Percentiles rank a stretch among this genome's conserved stretches.
Conservation (phyloP, 2,329 filamentous ascomycete species). For the Pseudocercospora fuligena region DNA sequence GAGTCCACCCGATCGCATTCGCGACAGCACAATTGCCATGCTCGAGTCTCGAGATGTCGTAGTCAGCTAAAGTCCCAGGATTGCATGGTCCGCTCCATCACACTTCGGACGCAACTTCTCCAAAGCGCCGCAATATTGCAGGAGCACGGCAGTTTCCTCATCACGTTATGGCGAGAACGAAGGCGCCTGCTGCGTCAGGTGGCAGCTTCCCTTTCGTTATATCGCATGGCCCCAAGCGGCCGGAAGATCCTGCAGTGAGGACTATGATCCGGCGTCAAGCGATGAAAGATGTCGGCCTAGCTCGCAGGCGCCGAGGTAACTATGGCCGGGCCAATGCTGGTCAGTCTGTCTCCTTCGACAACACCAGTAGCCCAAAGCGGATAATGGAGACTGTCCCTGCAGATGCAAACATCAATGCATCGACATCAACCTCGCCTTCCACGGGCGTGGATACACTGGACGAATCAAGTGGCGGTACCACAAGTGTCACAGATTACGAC, state of each 20-base stretch:
- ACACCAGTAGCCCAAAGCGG: not conserved
- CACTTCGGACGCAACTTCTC: not conserved
- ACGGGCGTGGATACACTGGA: slow-evolving; percentile 14
- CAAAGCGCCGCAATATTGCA: not conserved
- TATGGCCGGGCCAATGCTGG: slow-evolving; percentile 42
- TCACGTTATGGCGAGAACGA: not conserved
- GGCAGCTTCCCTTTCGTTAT: slow-evolving; percentile 27
- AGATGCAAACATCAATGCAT: slow-evolving; percentile 24
- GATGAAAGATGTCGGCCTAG: slow-evolving; percentile 45
- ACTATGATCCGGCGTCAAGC: slow-evolving; percentile 46
- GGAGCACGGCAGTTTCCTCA: not conserved
- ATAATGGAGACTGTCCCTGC: not conserved
- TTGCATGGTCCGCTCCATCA: not conserved
- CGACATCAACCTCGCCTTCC: slow-evolving; percentile 14
- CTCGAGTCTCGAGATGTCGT: not conserved
- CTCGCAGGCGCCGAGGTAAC: slow-evolving; percentile 33
- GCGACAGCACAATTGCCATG: not conserved
- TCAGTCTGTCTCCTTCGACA: slow-evolving; percentile 32
- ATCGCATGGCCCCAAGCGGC: slow-evolving; percentile 31
- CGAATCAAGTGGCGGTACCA: not conserved
- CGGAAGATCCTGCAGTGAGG: slow-evolving; percentile 31
- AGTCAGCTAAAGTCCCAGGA: not conserved
- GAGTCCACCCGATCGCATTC: not conserved
- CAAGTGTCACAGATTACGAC: slow-evolving; percentile 2
- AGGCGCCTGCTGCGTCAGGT: slow-evolving; percentile 4